phyloP scores from a whole-genome alignment of 1,284 basidiomycete genomes.

The Ceratobasidium sp. region DNA sequence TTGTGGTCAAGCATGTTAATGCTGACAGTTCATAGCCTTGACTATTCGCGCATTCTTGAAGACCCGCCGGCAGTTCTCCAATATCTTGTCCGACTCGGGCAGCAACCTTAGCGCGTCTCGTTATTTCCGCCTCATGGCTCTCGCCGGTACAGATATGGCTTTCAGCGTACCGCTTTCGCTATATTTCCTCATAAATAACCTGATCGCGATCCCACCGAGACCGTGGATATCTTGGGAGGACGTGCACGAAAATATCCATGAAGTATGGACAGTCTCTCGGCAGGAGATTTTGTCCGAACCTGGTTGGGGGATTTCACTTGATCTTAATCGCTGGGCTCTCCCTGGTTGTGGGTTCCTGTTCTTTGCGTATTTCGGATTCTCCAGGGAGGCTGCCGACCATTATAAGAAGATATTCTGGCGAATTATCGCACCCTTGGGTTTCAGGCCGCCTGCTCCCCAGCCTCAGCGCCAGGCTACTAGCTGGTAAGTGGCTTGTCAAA shows the following conservation, averaged over 20 bases:
- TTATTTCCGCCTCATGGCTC: conserved; percentile 40
- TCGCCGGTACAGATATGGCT: conserved; percentile 9
- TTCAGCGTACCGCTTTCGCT: conserved; percentile 14
- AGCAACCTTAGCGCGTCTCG: conserved; percentile 22
- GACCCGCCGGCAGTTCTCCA: conserved; percentile 40
- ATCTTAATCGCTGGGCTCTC: conserved; percentile 34
- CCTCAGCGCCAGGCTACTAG: not conserved
- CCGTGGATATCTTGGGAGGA: conserved; percentile 66
- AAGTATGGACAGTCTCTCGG: conserved; percentile 54
- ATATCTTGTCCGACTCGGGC: conserved; percentile 18
- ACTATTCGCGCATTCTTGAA: conserved; percentile 43
- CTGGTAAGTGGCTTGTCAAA: not conserved
- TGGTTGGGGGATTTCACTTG: not conserved
- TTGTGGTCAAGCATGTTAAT: too few species aligned
- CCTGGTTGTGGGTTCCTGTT: conserved; percentile 40
- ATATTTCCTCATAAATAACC: conserved; percentile 20
- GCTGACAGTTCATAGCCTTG: conserved; percentile 10
- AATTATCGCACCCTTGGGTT: not conserved
- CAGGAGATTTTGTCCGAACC: not conserved
- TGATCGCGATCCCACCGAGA: conserved; percentile 51
- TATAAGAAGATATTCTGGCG: conserved; percentile 31
- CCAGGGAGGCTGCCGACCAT: conserved; percentile 25
- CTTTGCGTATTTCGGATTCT: conserved; percentile 46
- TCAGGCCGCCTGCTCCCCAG: not conserved
- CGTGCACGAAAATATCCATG: conserved; percentile 63